phyloP scores from a whole-genome alignment of 1,139 yeast species.

The Pneumocystis oryctolagi region DNA sequence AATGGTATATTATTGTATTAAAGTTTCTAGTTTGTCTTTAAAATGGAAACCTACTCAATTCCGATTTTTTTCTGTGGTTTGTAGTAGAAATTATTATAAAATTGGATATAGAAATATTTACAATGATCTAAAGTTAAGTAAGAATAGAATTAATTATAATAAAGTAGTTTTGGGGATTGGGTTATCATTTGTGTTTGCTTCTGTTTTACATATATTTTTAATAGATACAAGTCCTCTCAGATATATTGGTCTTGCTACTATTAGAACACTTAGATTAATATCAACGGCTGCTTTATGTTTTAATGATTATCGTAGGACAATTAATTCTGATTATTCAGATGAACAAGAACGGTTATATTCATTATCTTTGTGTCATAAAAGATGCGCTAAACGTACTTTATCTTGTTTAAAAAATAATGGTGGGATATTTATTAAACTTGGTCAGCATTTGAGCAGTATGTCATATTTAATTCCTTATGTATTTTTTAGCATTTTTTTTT shows the following conservation, averaged over 20 bases:
- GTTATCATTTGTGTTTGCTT: neutral
- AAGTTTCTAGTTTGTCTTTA: neutral
- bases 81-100: neutral
- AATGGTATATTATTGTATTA: neutral
- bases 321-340: conserved; percentile 34
- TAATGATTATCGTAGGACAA: conserved; percentile 37
- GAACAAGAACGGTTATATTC: conserved; percentile 41
- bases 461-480: conserved; percentile 66
- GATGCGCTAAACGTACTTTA: conserved; percentile 67
- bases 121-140: neutral
- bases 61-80: neutral
- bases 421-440: conserved; percentile 83
- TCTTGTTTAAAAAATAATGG: conserved; percentile 73
- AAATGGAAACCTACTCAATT: neutral
- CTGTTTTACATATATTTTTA: neutral
- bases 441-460: conserved; percentile 86
- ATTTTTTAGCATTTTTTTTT: neutral
- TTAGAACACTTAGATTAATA: neutral
- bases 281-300: neutral
- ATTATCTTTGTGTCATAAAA: conserved; percentile 47
- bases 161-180: neutral
- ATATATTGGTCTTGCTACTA: neutral
- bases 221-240: neutral
- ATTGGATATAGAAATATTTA: neutral
- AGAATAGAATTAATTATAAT: neutral